Conservation (phyloP, 352 stramenopile species). For the Pythium phragmitis region DNA sequence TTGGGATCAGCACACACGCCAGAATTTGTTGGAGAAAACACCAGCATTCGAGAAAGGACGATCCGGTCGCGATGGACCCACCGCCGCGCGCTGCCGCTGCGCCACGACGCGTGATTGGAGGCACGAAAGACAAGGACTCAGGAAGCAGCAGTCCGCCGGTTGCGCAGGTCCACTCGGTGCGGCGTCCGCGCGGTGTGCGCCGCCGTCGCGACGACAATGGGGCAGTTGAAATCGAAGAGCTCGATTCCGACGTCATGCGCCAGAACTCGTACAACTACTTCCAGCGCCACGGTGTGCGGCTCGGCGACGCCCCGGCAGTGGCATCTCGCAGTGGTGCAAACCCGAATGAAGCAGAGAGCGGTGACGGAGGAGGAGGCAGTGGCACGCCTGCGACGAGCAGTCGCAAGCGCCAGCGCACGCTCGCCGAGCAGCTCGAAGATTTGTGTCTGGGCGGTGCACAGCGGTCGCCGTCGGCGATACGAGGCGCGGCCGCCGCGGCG, state of each 20-base stretch:
- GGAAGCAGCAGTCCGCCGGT: background rate
- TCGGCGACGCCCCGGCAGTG: background rate
- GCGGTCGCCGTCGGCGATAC: background rate
- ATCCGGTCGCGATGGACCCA: background rate
- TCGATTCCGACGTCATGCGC: slow-evolving; percentile 69
- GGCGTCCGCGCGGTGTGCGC: slow-evolving; percentile 38
- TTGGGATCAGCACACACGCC: background rate
- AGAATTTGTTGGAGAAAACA: background rate
- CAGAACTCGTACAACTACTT: slow-evolving; percentile 77
- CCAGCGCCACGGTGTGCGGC: slow-evolving; percentile 32
- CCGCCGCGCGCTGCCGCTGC: background rate
- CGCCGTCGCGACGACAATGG: slow-evolving; percentile 42
- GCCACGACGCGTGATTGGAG: background rate
- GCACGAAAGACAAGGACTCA: background rate
- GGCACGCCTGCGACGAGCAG: background rate
- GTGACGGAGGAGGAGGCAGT: slow-evolving; percentile 1
- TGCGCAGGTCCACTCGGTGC: slow-evolving; percentile 4
- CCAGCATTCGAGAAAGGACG: background rate
- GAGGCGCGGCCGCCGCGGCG: slow-evolving; percentile 9
- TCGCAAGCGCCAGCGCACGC: slow-evolving; percentile 61
- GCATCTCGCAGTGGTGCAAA: background rate
- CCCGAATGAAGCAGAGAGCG: slow-evolving; percentile 18
- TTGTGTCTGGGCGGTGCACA: slow-evolving; percentile 34
- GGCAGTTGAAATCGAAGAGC: slow-evolving; percentile 56
- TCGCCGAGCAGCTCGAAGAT: slow-evolving; percentile 60